Conservation (phyloP, 306 rosid species). For the Quercus dentata region DNA sequence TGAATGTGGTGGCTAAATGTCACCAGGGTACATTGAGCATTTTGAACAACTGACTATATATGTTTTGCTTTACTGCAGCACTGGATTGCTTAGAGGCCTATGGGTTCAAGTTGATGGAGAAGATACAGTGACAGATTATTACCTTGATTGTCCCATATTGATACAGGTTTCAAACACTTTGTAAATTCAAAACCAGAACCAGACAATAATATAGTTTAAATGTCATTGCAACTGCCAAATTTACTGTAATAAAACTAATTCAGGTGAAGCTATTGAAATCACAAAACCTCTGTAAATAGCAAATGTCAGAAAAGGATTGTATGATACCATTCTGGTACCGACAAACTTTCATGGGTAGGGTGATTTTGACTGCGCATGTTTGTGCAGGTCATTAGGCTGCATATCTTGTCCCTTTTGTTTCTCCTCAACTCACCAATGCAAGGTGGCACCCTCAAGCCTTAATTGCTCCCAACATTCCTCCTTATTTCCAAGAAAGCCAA, state of each 20-base stretch:
- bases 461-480: too few species aligned
- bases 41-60: neutral
- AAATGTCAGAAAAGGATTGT: neutral
- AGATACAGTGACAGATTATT: constrained; percentile 38
- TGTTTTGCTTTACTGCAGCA: constrained; percentile 49
- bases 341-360: neutral
- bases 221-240: neutral
- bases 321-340: neutral
- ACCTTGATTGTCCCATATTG: constrained; percentile 1
- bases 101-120: constrained; percentile 84
- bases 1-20: constrained; percentile 2
- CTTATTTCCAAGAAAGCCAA: too few species aligned
- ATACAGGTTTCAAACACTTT: neutral
- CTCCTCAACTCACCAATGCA: too few species aligned
- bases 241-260: neutral
- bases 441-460: too few species aligned
- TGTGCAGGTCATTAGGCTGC: too few species aligned
- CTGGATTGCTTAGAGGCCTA: constrained; percentile 72
- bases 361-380: too few species aligned
- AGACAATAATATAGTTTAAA: neutral
- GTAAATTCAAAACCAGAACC: neutral
- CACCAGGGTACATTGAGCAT: neutral
- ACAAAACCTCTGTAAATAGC: neutral
- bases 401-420: too few species aligned
- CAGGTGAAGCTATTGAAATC: constrained; percentile 2